Evolutionary conservation across 345 rosid species (phyloP).

Genomic region (Arabidopsis suecica): DNA sequence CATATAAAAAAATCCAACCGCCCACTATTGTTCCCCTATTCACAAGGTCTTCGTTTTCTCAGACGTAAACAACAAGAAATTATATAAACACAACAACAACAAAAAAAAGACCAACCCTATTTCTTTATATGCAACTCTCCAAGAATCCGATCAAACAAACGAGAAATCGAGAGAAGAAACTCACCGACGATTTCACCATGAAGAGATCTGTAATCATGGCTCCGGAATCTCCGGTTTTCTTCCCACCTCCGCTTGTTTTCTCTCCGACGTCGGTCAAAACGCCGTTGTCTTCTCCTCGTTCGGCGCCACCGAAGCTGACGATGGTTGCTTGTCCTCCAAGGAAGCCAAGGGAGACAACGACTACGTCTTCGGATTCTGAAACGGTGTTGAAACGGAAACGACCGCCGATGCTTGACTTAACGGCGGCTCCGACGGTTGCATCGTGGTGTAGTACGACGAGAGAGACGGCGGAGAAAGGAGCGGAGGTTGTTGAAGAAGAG

Average conservation of each 20-base stretch:
- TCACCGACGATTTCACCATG: conserved; percentile 32
- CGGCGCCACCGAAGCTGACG: conserved; percentile 16
- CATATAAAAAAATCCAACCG: conserved; percentile 41
- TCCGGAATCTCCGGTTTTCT: conserved; percentile 45
- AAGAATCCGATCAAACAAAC: conserved; percentile 34
- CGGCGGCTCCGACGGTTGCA: neutral
- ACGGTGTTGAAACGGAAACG: conserved; percentile 42
- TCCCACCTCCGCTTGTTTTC: conserved; percentile 31
- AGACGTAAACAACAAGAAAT: conserved; percentile 44
- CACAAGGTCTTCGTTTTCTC: conserved; percentile 44
- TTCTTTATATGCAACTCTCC: conserved; percentile 36
- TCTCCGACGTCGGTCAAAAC: conserved; percentile 45
- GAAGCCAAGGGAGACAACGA: conserved; percentile 16
- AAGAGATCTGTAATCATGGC: conserved; percentile 27
- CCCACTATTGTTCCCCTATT: conserved; percentile 34
- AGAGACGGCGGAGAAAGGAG: conserved; percentile 33
- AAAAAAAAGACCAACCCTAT: neutral
- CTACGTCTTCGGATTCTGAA: neutral
- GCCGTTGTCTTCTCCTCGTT: conserved; percentile 41
- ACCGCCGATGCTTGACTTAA: conserved; percentile 45
- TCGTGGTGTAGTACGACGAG: conserved; percentile 35
- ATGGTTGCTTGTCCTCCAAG: conserved; percentile 37
- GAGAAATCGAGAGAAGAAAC: conserved; percentile 22
- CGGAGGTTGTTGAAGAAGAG: conserved; percentile 34
- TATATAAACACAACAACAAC: neutral